Conservation (phyloP, 495 filamentous ascomycete genomes). For the Hypoxylon fragiforme region DNA sequence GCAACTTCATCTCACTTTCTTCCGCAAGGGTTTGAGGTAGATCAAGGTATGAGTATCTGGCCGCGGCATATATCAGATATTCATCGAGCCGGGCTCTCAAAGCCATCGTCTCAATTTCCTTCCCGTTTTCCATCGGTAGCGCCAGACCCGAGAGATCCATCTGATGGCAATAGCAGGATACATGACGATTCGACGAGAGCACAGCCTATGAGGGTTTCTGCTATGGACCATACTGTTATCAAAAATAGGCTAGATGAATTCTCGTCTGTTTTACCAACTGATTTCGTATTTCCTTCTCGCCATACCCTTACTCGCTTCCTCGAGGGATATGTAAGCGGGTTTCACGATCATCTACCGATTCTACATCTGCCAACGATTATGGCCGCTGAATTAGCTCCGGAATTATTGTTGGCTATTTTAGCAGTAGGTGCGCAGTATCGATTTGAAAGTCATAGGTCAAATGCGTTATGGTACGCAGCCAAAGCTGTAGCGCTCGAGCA, state of each 20-base stretch:
- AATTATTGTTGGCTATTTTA: conserved; percentile 65
- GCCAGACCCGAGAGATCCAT: conserved; percentile 63
- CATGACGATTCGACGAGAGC: conserved; percentile 47
- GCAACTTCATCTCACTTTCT: conserved; percentile 52
- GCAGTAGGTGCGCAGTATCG: conserved; percentile 70
- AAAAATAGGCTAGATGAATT: conserved; percentile 67
- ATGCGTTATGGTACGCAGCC: conserved; percentile 71
- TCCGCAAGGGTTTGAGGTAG: conserved; percentile 51
- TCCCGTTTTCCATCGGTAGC: conserved; percentile 70
- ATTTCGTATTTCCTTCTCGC: conserved; percentile 66
- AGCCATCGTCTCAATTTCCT: conserved; percentile 66
- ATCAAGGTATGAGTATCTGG: conserved; percentile 50
- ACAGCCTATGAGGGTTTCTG: conserved; percentile 68
- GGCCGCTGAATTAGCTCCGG: conserved; percentile 56
- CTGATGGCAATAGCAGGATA: conserved; percentile 46
- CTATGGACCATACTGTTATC: conserved; percentile 64
- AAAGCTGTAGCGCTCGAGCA: conserved; percentile 58
- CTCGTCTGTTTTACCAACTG: conserved; percentile 64
- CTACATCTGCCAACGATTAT: conserved; percentile 67
- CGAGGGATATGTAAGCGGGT: conserved; percentile 68
- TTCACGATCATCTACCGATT: conserved; percentile 70
- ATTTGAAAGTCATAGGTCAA: conserved; percentile 67
- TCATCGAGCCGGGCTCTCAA: conserved; percentile 45
- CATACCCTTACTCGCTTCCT: conserved; percentile 67
- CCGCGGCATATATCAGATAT: conserved; percentile 44